phyloP scores from a whole-genome alignment of 2,329 filamentous ascomycete species.

The Fragosphaeria purpurea region DNA sequence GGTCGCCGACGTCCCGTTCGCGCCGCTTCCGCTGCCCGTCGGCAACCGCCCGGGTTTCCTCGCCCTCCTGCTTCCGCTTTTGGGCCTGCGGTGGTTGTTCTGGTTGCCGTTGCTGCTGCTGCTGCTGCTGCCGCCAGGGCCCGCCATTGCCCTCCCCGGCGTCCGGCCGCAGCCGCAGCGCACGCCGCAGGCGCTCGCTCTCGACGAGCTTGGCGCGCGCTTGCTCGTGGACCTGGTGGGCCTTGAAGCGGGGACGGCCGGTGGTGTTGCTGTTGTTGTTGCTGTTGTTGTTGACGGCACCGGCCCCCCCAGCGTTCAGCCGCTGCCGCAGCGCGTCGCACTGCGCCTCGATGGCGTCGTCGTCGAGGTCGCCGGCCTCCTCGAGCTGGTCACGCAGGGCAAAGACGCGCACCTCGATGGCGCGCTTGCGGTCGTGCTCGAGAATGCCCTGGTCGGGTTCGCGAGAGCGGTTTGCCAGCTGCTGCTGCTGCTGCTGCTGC shows the following conservation, averaged over 20 bases:
- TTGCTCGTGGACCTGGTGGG: slow-evolving; percentile 91
- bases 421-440: slow-evolving; percentile 84
- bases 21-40: neutral
- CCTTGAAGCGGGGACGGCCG: slow-evolving; percentile 55
- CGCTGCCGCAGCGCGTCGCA: slow-evolving; percentile 58
- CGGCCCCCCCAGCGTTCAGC: slow-evolving; percentile 34
- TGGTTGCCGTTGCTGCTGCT: slow-evolving; percentile 26
- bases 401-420: slow-evolving; percentile 87
- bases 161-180: slow-evolving; percentile 75
- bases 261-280: slow-evolving; percentile 22
- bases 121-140: slow-evolving; percentile 78
- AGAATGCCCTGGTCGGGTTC: slow-evolving; percentile 88
- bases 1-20: neutral
- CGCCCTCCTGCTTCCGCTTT: slow-evolving; percentile 26
- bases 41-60: slow-evolving; percentile 1
- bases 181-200: slow-evolving; percentile 76
- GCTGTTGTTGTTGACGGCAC: slow-evolving; percentile 24
- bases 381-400: slow-evolving; percentile 86
- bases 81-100: slow-evolving; percentile 20
- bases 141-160: slow-evolving; percentile 64
- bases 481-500: slow-evolving; percentile 80
- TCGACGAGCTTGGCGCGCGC: slow-evolving; percentile 95
- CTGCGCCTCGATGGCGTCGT: slow-evolving; percentile 80
- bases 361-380: slow-evolving; percentile 73
- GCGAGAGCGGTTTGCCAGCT: slow-evolving; percentile 63